Conservation (phyloP, 371 early-diverging fungal genomes). For the Catenaria anguillulae region DNA sequence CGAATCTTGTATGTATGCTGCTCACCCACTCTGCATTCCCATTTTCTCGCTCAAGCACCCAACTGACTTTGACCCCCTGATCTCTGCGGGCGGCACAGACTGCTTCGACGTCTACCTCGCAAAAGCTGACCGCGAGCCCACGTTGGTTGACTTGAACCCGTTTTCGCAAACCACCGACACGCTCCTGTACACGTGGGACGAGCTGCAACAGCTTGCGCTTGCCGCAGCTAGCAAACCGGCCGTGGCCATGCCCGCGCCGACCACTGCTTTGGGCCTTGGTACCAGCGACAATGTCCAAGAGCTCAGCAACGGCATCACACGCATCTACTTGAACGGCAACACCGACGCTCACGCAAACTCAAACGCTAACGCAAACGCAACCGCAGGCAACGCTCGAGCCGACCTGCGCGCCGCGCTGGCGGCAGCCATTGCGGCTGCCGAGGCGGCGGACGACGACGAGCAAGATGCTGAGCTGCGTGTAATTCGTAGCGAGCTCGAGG, state of each 20-base stretch:
- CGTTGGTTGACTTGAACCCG: slow-evolving; percentile 78
- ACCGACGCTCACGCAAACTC: too few species aligned
- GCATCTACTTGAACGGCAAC: slow-evolving; percentile 18
- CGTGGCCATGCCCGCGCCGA: slow-evolving; percentile 13
- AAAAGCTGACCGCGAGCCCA: slow-evolving; percentile 36
- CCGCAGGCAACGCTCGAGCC: too few species aligned
- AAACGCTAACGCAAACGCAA: too few species aligned
- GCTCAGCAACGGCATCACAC: not conserved
- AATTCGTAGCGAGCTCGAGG: slow-evolving; percentile 20
- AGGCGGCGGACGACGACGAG: not conserved
- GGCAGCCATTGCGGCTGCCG: not conserved
- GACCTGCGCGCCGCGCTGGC: too few species aligned
- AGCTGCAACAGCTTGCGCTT: slow-evolving; percentile 28
- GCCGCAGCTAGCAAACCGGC: slow-evolving; percentile 12
- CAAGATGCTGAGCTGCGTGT: slow-evolving; percentile 16
- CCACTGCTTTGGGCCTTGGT: not conserved
- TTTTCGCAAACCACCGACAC: slow-evolving; percentile 59
- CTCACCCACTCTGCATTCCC: too few species aligned
- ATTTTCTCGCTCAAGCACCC: not conserved
- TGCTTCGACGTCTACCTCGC: slow-evolving; percentile 77
- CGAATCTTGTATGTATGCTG: slow-evolving; percentile 30
- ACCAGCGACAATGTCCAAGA: not conserved
- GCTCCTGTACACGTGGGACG: slow-evolving; percentile 62
- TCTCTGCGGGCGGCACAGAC: slow-evolving; percentile 30
- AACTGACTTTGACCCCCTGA: too few species aligned